Evolutionary conservation across 1,284 basidiomycete species (phyloP), one percentile per base, ranked within the genome.

Genomic region (Trichosporon sp.): DNA sequence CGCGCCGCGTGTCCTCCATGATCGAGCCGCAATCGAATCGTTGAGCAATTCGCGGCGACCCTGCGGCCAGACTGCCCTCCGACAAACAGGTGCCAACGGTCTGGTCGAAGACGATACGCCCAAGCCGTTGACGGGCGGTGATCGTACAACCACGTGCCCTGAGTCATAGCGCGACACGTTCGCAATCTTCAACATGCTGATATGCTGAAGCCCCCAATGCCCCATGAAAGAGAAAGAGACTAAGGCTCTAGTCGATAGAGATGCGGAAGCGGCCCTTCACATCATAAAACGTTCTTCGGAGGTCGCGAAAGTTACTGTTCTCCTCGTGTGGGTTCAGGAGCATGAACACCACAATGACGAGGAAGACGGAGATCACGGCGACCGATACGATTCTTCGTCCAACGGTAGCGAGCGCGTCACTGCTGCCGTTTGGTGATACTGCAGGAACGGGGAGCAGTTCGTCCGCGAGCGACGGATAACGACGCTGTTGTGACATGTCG

Each of bases 291-390:
- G 67, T 59, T 32, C 66, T 46, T 26, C 66, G 51, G 48, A 67
- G 46, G 32, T 59, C 51, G 35, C 40, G 65, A 11, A 48, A 10
- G 26, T 43, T 11, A 1, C 43, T 32, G 65, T 46, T 26, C 14
- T 66, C 40, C 10, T 66, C 65, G 21, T 46, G 40, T 12, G 11
- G 14, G 7, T 51, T 78, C 21, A 68, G 65, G 46, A 80, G 80
- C 67, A 80, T 71, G 70, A 79, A 83, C 11, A 77, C 65, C 10
- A 80, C 75, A 4, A 72, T 71, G 26, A 83, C 65, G 14, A 84
- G 69, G 72, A 84, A 84, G 35, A 81, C 75, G n/a, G 76, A 26
- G 61, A 84, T 76, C 63, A 84, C 68, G 11, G 76, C 78, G 48
- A 83, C 68, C 2, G 79, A 75, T 3, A 70, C 75, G 7, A 77